Evolutionary conservation across 805 yeast genomes (phyloP).

Genomic region (Saturnispora sanitii): DNA sequence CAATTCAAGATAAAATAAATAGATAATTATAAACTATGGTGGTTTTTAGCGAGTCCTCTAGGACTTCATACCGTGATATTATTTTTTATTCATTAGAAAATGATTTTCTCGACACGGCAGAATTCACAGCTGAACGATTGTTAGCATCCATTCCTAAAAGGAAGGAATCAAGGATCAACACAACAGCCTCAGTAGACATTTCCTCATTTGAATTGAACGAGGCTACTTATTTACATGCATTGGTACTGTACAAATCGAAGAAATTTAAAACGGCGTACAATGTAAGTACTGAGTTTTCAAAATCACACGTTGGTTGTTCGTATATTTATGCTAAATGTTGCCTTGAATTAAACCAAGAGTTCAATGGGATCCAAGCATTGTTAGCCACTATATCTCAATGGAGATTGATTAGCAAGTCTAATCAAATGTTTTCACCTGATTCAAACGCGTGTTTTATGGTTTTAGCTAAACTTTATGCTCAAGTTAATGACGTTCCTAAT

Average conservation of each 20-base stretch:
- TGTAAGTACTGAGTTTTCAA: constrained; percentile 30
- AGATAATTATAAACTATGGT: background rate
- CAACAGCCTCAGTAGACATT: no score
- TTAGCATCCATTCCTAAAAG: constrained; percentile 46
- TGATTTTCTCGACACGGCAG: constrained; percentile 65
- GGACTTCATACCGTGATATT: constrained; percentile 31
- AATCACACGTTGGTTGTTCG: constrained; percentile 61
- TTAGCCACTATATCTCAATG: constrained; percentile 30
- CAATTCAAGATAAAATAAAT: no score
- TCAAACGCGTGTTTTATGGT: constrained; percentile 57
- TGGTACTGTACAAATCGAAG: constrained; percentile 49
- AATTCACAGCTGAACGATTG: constrained; percentile 75
- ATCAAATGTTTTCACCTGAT: constrained; percentile 41
- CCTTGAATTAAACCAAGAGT: constrained; percentile 39
- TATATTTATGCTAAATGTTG: constrained; percentile 67
- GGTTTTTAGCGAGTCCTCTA: background rate
- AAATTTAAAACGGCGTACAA: constrained; percentile 57
- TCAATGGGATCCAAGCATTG: constrained; percentile 53
- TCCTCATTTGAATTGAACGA: constrained; percentile 49
- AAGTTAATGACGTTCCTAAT: constrained; percentile 50
- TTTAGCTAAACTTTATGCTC: constrained; percentile 57
- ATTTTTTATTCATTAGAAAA: constrained; percentile 66
- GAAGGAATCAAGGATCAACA: no score
- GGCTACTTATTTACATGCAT: constrained; percentile 58
- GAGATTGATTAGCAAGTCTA: constrained; percentile 17